These are phyloP conservation scores for Catharanthus roseus DNA, from an alignment of 257 asterid species.

Conservation along the genomic window DNA sequence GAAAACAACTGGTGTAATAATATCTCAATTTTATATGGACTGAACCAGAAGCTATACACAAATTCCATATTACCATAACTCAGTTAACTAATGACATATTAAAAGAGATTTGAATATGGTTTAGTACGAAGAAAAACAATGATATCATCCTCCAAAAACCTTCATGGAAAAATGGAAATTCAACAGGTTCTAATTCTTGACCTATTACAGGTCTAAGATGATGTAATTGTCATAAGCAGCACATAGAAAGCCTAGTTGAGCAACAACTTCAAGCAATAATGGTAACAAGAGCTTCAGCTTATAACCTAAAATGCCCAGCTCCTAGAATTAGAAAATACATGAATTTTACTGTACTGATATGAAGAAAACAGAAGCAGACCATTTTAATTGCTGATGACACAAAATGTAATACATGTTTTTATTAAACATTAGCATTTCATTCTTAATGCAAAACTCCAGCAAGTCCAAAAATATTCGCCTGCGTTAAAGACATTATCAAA, in stretches of 20 bases:
- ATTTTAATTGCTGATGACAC: not conserved
- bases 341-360: not conserved
- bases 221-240: not conserved
- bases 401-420: not conserved
- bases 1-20: not conserved
- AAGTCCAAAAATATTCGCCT: not conserved
- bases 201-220: not conserved
- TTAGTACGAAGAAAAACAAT: not conserved
- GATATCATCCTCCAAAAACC: not conserved
- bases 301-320: not conserved
- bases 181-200: not conserved
- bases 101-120: not conserved
- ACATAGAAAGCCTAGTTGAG: not conserved
- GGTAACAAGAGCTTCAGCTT: slow-evolving; percentile 1
- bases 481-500: not conserved
- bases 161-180: not conserved
- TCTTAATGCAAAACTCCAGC: not conserved
- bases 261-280: not conserved
- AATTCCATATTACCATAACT: not conserved
- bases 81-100: not conserved
- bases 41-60: not conserved
- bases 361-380: not conserved
- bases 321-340: not conserved
- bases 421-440: not conserved
- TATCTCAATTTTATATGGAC: not conserved